Evolutionary conservation across 108 stramenopile species (phyloP).

Genomic region (Skeletonema marinoi): DNA sequence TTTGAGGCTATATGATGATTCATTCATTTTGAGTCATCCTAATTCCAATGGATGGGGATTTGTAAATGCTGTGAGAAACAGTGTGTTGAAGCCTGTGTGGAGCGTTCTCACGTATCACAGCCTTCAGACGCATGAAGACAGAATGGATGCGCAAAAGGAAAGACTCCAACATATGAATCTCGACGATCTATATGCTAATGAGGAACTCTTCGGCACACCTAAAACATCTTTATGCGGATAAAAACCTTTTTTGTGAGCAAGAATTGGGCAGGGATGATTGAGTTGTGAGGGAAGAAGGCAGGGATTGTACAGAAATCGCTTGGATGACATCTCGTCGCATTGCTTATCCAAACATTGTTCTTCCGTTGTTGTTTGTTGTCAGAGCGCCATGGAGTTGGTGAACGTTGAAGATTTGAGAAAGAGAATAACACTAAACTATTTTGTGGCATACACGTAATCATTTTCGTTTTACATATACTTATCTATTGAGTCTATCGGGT

Average conservation of each 20-base stretch:
- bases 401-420: too few relatives aligned
- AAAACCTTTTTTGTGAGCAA: too few relatives aligned
- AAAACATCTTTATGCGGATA: too few relatives aligned
- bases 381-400: too few relatives aligned
- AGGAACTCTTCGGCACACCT: background rate
- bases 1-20: background rate
- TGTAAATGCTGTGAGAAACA: background rate
- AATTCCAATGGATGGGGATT: background rate
- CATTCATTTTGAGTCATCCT: background rate
- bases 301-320: too few relatives aligned
- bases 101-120: background rate
- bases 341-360: too few relatives aligned
- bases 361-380: too few relatives aligned
- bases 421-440: too few relatives aligned
- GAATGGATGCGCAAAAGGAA: background rate
- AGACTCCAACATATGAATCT: background rate
- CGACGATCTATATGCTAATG: background rate
- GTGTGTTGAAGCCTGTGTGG: background rate
- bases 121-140: background rate
- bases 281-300: too few relatives aligned
- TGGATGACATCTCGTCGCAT: too few relatives aligned
- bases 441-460: background rate
- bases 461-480: background rate
- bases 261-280: too few relatives aligned
- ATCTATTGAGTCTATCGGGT: background rate